These are phyloP conservation scores for Macrolepiota albuminosa DNA, from an alignment of 768 basidiomycete genomes.

Conservation along the genomic window DNA sequence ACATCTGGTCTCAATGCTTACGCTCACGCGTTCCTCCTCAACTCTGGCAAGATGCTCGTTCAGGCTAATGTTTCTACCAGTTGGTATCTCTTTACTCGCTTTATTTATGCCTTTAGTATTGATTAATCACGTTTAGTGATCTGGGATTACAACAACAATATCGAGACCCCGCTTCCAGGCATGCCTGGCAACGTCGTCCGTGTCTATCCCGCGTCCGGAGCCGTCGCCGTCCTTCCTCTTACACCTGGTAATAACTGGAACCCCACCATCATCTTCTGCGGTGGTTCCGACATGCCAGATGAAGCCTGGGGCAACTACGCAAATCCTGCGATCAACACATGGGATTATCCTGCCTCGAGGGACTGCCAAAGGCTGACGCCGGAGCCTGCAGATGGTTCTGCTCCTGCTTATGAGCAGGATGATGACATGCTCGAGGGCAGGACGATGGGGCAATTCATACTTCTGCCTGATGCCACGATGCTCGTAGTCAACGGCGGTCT, in stretches of 20 bases:
- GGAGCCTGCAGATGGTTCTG: constrained; percentile 67
- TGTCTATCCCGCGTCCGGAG: constrained; percentile 89
- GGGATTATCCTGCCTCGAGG: constrained; percentile 62
- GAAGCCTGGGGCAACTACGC: constrained; percentile 75
- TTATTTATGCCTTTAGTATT: not conserved
- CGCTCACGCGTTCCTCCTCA: constrained; percentile 68
- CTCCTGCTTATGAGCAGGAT: constrained; percentile 59
- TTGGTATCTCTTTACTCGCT: constrained; percentile 28
- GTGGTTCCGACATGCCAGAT: constrained; percentile 77
- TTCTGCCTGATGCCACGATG: constrained; percentile 71
- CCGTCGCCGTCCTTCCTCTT: constrained; percentile 84
- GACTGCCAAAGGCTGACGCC: constrained; percentile 87
- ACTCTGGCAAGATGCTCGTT: constrained; percentile 74
- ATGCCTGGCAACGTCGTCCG: constrained; percentile 75
- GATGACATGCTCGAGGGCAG: constrained; percentile 72
- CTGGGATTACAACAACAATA: constrained; percentile 52
- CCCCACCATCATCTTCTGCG: constrained; percentile 86
- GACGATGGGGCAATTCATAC: constrained; percentile 92
- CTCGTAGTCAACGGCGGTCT: constrained; percentile 77
- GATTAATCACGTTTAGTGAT: constrained; percentile 23
- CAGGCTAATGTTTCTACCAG: constrained; percentile 81
- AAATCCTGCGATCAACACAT: constrained; percentile 71
- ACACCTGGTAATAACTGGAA: constrained; percentile 86
- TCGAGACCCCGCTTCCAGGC: constrained; percentile 59
- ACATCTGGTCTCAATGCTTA: constrained; percentile 81